Percentiles rank a stretch among this genome's conserved stretches.
These are phyloP conservation scores for Oryza punctata DNA, from an alignment of 176 grass and related monocot species.

Conservation along the genomic window DNA sequence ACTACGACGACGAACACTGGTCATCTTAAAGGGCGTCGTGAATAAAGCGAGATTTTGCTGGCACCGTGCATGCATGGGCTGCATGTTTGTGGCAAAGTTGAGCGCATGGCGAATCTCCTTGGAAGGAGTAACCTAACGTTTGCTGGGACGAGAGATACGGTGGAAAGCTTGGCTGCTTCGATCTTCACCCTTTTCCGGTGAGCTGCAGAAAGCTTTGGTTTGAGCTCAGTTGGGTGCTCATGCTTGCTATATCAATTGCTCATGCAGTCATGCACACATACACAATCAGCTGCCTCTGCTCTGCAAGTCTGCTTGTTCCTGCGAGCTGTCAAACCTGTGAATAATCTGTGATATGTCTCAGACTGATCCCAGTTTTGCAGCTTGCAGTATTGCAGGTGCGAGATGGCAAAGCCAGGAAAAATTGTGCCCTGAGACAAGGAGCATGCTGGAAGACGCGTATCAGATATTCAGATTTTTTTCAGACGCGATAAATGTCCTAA, in stretches of 20 bases:
- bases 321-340: neutral
- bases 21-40: slow-evolving; percentile 21
- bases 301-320: neutral
- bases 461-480: neutral
- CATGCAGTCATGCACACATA: too few species aligned
- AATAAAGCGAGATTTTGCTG: slow-evolving; percentile 16
- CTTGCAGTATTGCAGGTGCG: neutral
- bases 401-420: neutral
- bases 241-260: neutral
- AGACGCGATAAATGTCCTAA: neutral
- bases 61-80: neutral
- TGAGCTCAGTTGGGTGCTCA: neutral
- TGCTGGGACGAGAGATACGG: neutral
- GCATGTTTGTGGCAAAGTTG: slow-evolving; percentile 7
- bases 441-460: neutral
- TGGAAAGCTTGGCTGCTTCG: slow-evolving; percentile 25
- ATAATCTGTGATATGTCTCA: neutral
- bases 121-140: neutral
- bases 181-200: neutral
- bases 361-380: neutral
- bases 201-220: slow-evolving; percentile 8
- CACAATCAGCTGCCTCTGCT: neutral
- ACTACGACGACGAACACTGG: neutral
- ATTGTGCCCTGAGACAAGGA: neutral
- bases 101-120: slow-evolving; percentile 29